phyloP scores from a whole-genome alignment of 2,329 filamentous ascomycete genomes.

The Proliferodiscus dingleyae region DNA sequence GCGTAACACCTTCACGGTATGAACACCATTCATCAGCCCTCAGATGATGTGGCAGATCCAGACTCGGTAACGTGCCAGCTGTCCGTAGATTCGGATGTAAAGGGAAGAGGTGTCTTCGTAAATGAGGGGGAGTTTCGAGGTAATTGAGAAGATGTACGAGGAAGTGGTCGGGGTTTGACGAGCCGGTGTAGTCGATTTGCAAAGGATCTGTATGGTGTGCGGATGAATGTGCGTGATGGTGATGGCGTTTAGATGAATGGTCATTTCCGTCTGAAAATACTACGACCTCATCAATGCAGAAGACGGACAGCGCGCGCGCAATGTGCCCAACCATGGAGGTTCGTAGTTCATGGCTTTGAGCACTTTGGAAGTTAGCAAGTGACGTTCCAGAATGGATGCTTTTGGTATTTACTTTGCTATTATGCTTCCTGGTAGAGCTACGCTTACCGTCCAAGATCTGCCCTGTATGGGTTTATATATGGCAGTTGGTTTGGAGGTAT shows the following conservation, averaged over 20 bases:
- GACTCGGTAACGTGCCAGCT: constrained; percentile 67
- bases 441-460: constrained; percentile 66
- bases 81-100: constrained; percentile 72
- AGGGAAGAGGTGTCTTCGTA: constrained; percentile 70
- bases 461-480: constrained; percentile 61
- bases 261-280: constrained; percentile 75
- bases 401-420: constrained; percentile 56
- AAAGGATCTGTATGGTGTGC: constrained; percentile 40
- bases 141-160: constrained; percentile 74
- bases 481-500: constrained; percentile 61
- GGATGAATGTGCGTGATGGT: constrained; percentile 18
- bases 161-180: constrained; percentile 72
- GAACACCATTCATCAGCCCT: constrained; percentile 70
- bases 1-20: constrained; percentile 73
- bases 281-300: constrained; percentile 78
- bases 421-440: constrained; percentile 75
- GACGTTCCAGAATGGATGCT: not conserved
- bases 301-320: constrained; percentile 75
- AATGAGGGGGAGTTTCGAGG: constrained; percentile 78
- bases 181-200: constrained; percentile 54
- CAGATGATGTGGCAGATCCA: constrained; percentile 84
- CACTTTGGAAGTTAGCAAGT: constrained; percentile 17
- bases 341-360: constrained; percentile 56
- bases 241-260: constrained; percentile 20
- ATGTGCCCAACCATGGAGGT: constrained; percentile 69